A percentile compares a stretch with the other conserved stretches of the same genome.
Evolutionary conservation across 345 rosid species (phyloP).

Genomic region (Physaria fendleri): DNA sequence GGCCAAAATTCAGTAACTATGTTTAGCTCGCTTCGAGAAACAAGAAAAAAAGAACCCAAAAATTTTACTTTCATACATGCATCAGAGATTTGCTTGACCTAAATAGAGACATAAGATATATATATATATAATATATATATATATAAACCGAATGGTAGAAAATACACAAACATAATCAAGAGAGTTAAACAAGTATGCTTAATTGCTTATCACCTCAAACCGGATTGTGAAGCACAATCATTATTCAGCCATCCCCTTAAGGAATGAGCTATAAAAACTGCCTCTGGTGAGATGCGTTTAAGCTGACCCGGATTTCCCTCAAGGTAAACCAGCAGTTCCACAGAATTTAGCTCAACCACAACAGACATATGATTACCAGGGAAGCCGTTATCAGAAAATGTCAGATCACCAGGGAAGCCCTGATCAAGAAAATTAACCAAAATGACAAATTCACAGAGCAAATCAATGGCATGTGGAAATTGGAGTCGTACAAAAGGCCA

Average conservation of each 20-base stretch:
- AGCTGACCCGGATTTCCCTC: constrained; percentile 68
- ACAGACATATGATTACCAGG: constrained; percentile 78
- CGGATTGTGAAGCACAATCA: constrained; percentile 46
- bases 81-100: not conserved
- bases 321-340: constrained; percentile 77
- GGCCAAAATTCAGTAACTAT: constrained; percentile 51
- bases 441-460: not conserved
- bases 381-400: constrained; percentile 42
- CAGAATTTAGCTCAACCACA: constrained; percentile 49
- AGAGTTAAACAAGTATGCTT: not conserved
- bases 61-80: not conserved
- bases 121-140: too few relatives aligned
- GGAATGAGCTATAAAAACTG: constrained; percentile 55
- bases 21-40: constrained; percentile 58
- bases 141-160: not conserved
- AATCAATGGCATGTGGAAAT: not conserved
- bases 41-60: not conserved
- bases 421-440: constrained; percentile 13
- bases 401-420: constrained; percentile 75
- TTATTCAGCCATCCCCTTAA: constrained; percentile 42
- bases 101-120: not conserved
- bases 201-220: not conserved
- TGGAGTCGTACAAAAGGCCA: not conserved
- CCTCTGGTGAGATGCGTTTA: constrained; percentile 52
- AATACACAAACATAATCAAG: not conserved